Conservation (phyloP, 176 grass and related monocot genomes). For the Echinochloa phyllopogon region DNA sequence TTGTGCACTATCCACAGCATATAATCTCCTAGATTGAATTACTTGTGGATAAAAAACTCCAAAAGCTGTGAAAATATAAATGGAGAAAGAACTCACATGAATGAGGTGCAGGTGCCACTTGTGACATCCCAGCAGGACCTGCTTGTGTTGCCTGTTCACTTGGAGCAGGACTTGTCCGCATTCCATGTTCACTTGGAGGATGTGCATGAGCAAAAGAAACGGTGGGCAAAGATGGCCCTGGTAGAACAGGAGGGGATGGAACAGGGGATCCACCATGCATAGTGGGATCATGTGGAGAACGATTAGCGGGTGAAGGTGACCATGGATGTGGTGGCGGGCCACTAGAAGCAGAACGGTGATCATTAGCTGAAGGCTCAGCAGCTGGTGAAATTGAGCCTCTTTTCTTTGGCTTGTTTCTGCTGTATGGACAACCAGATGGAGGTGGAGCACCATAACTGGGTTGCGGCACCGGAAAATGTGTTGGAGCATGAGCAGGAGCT, state of each 20-base stretch:
- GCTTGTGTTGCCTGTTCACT: constrained; percentile 25
- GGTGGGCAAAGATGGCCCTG: constrained; percentile 40
- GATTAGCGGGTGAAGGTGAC: constrained; percentile 29
- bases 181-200: constrained; percentile 48
- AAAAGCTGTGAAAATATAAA: not conserved
- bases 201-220: constrained; percentile 57
- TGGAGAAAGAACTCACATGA: constrained; percentile 49
- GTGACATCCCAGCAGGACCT: constrained; percentile 31
- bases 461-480: constrained; percentile 27
- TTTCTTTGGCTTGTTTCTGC: constrained; percentile 42
- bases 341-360: constrained; percentile 39
- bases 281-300: constrained; percentile 36
- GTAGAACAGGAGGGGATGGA: constrained; percentile 37
- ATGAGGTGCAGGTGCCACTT: constrained; percentile 48
- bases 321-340: constrained; percentile 43
- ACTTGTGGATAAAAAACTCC: not conserved
- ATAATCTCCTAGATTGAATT: not conserved
- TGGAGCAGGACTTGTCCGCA: constrained; percentile 46
- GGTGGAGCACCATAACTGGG: constrained; percentile 47
- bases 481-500: constrained; percentile 41
- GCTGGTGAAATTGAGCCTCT: constrained; percentile 41
- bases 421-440: constrained; percentile 68
- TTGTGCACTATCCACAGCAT: not conserved
- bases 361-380: constrained; percentile 48
- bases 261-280: constrained; percentile 30